phyloP scores from a whole-genome alignment of 768 basidiomycete species.

The Tricholoma terreum region DNA sequence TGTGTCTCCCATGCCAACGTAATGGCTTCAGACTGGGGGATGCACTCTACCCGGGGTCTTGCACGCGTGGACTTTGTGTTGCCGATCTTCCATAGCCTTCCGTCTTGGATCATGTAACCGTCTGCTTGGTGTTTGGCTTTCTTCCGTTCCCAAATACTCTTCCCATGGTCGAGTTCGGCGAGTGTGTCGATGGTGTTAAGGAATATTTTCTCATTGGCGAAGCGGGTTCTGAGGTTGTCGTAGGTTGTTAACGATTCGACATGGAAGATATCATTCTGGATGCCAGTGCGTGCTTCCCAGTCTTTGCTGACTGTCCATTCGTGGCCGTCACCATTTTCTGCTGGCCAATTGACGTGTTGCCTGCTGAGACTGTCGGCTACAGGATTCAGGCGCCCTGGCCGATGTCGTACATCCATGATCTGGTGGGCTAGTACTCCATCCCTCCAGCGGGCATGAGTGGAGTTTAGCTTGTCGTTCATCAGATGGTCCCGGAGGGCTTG shows the following conservation, averaged over 20 bases:
- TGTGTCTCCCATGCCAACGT: no score
- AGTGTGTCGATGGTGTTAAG: slow-evolving; percentile 11
- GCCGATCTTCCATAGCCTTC: slow-evolving; percentile 19
- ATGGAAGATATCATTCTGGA: slow-evolving; percentile 16
- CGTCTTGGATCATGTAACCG: slow-evolving; percentile 18
- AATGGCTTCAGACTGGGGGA: slow-evolving; percentile 33
- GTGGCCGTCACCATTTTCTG: slow-evolving; percentile 13
- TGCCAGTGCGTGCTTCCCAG: slow-evolving; percentile 19
- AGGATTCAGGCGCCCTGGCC: no score
- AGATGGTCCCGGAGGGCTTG: no score
- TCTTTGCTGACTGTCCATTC: slow-evolving; percentile 26
- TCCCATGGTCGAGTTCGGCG: no score
- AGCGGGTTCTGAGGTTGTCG: slow-evolving; percentile 11
- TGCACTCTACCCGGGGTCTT: slow-evolving; percentile 1
- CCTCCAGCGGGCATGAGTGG: slow-evolving; percentile 26
- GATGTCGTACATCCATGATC: no score
- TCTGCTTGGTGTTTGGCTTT: slow-evolving; percentile 15
- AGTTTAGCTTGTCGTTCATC: slow-evolving; percentile 19
- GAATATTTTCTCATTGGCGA: slow-evolving; percentile 15
- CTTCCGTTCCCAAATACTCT: no score
- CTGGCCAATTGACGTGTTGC: slow-evolving; percentile 6
- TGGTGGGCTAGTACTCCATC: no score
- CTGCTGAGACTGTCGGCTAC: slow-evolving; percentile 22
- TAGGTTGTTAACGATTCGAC: not conserved
- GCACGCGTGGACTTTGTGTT: slow-evolving; percentile 9